A percentile compares a stretch with the other conserved stretches of the same genome.
These are phyloP conservation scores for Fusarium cicatricum DNA, from an alignment of 2,329 filamentous ascomycete species.

Conservation along the genomic window DNA sequence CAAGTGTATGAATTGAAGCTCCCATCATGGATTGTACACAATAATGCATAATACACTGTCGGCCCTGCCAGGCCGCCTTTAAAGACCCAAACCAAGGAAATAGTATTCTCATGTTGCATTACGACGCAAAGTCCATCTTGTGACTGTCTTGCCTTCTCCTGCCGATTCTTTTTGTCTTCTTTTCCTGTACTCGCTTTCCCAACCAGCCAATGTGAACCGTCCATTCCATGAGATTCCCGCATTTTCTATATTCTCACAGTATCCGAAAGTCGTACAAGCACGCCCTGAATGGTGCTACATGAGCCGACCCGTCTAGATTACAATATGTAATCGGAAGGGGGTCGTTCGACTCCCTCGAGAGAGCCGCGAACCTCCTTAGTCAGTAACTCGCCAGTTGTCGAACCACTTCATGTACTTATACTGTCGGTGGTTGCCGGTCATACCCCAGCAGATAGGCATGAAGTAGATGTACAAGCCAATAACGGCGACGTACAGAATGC, in stretches of 20 bases:
- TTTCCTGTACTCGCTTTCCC: constrained; percentile 34
- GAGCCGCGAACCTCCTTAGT: constrained; percentile 49
- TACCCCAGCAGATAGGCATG: constrained; percentile 94
- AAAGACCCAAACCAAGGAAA: constrained; percentile 23
- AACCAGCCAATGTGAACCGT: constrained; percentile 28
- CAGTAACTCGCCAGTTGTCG: constrained; percentile 82
- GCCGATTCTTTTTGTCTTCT: constrained; percentile 31
- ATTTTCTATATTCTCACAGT: constrained; percentile 31
- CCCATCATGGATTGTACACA: constrained; percentile 43
- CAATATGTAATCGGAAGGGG: constrained; percentile 16
- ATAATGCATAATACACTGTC: constrained; percentile 46
- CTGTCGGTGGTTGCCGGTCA: constrained; percentile 83
- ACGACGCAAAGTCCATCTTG: constrained; percentile 38
- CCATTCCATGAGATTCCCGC: constrained; percentile 33
- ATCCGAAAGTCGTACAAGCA: constrained; percentile 26
- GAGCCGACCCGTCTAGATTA: constrained; percentile 25
- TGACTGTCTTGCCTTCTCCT: constrained; percentile 32
- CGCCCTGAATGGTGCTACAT: constrained; percentile 13
- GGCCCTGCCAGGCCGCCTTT: constrained; percentile 30
- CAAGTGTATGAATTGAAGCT: constrained; percentile 39
- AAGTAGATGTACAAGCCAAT: constrained; percentile 90
- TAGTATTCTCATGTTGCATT: constrained; percentile 43
- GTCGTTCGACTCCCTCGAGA: constrained; percentile 11
- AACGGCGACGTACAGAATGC: constrained; percentile 74
- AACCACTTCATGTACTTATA: constrained; percentile 97